Evolutionary conservation across 805 yeast species (phyloP).

Genomic region (Yarrowia divulgata): DNA sequence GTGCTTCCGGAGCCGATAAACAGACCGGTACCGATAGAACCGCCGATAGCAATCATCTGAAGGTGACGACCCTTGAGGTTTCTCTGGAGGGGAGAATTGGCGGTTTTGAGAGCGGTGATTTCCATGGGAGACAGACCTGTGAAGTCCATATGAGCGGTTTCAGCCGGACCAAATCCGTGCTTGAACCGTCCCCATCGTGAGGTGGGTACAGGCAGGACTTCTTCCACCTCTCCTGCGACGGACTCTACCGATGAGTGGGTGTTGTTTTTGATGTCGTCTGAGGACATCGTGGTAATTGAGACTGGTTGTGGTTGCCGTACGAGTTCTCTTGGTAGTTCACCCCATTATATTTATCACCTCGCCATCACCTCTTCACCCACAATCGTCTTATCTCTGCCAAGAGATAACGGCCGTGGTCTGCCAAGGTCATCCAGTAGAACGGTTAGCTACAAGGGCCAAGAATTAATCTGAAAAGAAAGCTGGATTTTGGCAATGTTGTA

Average conservation of each 20-base stretch:
- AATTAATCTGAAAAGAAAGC: too few species aligned
- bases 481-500: too few species aligned
- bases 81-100: conserved; percentile 64
- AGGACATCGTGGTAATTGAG: too few species aligned
- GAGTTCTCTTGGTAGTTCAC: too few species aligned
- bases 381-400: too few species aligned
- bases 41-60: conserved; percentile 19
- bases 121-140: conserved; percentile 50
- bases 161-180: conserved; percentile 11
- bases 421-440: too few species aligned
- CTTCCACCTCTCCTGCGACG: not conserved
- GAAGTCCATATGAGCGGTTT: conserved; percentile 11
- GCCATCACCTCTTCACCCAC: too few species aligned
- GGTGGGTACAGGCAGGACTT: not conserved
- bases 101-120: conserved; percentile 53
- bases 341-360: too few species aligned
- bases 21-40: conserved; percentile 77
- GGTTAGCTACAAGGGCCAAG: too few species aligned
- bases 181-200: conserved; percentile 8
- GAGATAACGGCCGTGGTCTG: too few species aligned
- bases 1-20: conserved; percentile 50
- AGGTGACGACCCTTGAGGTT: conserved; percentile 50
- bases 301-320: too few species aligned
- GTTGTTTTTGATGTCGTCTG: too few species aligned
- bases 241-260: not conserved